phyloP scores from a whole-genome alignment of 441 rosid species.

The Eruca vesicaria region DNA sequence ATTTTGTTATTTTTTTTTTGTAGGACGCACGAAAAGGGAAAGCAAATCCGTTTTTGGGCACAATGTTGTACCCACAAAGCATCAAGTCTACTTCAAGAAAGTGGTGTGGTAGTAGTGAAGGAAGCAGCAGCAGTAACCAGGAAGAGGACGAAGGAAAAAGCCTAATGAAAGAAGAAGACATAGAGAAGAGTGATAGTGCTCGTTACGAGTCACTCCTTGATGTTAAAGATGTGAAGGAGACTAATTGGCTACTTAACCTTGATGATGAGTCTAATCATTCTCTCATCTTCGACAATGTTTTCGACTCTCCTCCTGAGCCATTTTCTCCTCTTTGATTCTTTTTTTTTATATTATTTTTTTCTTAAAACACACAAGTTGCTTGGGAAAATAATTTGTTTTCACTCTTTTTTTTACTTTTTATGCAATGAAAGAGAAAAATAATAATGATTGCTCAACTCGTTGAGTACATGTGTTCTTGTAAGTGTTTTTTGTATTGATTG shows the following conservation, averaged over 20 bases:
- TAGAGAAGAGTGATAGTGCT: constrained; percentile 27
- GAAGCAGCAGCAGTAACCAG: constrained; percentile 28
- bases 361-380: constrained; percentile 20
- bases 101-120: constrained; percentile 32
- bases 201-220: constrained; percentile 30
- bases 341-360: background rate
- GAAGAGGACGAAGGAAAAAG: constrained; percentile 34
- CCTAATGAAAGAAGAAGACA: constrained; percentile 10
- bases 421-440: background rate
- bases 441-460: background rate
- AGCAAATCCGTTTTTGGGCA: constrained; percentile 20
- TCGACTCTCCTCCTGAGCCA: constrained; percentile 36
- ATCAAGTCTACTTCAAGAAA: constrained; percentile 23
- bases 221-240: constrained; percentile 35
- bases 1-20: too few relatives aligned
- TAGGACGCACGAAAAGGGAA: constrained; percentile 32
- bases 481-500: constrained; percentile 1
- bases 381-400: constrained; percentile 4
- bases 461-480: background rate
- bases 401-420: background rate
- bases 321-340: constrained; percentile 29
- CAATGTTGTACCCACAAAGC: constrained; percentile 38
- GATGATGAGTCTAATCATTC: constrained; percentile 29
- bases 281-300: constrained; percentile 31
- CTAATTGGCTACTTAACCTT: constrained; percentile 34